Percentiles rank a stretch among this genome's conserved stretches.
phyloP scores from a whole-genome alignment of 257 asterid species.

The Plantago ovata region DNA sequence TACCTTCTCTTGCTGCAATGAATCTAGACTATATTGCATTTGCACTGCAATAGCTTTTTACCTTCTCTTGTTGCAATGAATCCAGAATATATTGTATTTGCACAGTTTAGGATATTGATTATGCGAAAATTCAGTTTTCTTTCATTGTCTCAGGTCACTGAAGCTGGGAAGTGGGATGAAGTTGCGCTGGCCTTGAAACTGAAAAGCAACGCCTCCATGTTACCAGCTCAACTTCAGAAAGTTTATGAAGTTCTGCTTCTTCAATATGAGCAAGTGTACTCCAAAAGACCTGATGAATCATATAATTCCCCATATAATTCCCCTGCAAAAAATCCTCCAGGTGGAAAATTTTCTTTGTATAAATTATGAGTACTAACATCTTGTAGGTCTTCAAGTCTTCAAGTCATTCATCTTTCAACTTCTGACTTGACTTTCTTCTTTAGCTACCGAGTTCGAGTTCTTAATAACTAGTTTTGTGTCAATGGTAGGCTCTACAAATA shows the following conservation, averaged over 20 bases:
- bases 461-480: not conserved
- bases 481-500: slow-evolving; percentile 19
- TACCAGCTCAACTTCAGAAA: slow-evolving; percentile 50
- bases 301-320: slow-evolving; percentile 26
- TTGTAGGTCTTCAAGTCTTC: slow-evolving; percentile 1
- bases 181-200: slow-evolving; percentile 39
- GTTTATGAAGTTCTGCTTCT: slow-evolving; percentile 46
- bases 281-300: slow-evolving; percentile 35
- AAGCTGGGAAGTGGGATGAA: slow-evolving; percentile 62
- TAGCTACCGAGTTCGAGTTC: not conserved
- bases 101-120: not conserved
- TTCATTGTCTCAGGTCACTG: slow-evolving; percentile 41
- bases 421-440: not conserved
- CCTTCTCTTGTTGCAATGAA: no score
- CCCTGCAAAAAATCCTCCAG: slow-evolving; percentile 27
- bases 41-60: no score
- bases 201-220: slow-evolving; percentile 22
- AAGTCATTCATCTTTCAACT: not conserved
- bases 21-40: no score
- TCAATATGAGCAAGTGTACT: slow-evolving; percentile 57
- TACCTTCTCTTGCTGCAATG: no score
- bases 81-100: not conserved
- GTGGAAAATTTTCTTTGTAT: slow-evolving; percentile 12
- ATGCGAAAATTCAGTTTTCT: not conserved
- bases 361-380: not conserved